Evolutionary conservation across 2,329 filamentous ascomycete genomes (phyloP), one percentile per base, ranked within the genome.

Genomic region (Neurospora crassa): DNA sequence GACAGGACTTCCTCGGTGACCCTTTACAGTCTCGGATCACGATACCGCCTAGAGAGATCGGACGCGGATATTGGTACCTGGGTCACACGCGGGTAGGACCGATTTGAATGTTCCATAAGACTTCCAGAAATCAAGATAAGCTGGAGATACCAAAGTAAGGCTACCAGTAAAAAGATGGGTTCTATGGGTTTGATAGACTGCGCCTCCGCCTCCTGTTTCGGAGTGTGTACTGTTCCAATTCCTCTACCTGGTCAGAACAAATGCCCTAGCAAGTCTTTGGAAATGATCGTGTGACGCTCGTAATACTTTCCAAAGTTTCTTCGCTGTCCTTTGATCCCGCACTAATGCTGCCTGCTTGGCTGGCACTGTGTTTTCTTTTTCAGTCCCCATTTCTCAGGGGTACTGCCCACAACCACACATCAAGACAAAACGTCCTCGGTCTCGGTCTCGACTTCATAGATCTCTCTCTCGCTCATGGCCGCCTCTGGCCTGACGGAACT

Each of bases 401-500:
- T 16, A 34, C 29, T 34, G 53, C 53, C 24, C 24, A 34, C 42
- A 45, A n/a, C 53, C 29, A 63, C 16, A 37, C 8, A 63, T 37
- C 11, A 63, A 63, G 53, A 63, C 53, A 63, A 37, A n/a, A 63
- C n/a, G 29, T 63, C 53, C 53, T 63, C 53, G 53, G 29, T 63
- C 8, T 63, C 53, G 1, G 53, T 63, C 16, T 63, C 53, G 53
- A 63, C 53, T 63, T 63, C 53, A 18, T 63, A 63, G 1, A 63
- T 37, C 29, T 63, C 53, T 16, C 53, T 63, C 53, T 14, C 29
- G 53, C 53, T 63, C 29, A 29, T 63, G 7, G 53, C 53, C 5
- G 76, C 76, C 67, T 43, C 70, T 63, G 43, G 53, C 67, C 70
- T 59, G 71, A 71, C 45, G 40, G 68, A 72, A 71, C 68, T 76